Evolutionary conservation across 306 rosid species (phyloP).

Genomic region (Cucurbita ficifolia): DNA sequence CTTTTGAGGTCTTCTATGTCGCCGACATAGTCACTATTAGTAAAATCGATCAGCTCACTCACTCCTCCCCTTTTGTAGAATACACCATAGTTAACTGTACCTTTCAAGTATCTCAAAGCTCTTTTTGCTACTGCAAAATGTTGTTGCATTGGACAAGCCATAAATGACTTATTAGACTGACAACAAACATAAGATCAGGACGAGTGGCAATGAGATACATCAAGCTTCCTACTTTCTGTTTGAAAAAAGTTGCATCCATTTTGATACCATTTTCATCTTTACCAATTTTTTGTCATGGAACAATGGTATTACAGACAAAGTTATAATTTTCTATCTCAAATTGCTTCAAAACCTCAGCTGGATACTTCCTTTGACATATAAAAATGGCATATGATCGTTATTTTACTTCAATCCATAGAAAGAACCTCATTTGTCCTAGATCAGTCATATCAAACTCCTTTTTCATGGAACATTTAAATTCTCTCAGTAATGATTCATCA

Average conservation of each 20-base stretch:
- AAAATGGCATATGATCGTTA: background rate
- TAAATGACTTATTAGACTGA: background rate
- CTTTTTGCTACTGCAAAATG: background rate
- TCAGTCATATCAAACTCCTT: too few relatives aligned
- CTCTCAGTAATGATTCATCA: background rate
- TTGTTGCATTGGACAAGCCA: background rate
- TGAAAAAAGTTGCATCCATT: too few relatives aligned
- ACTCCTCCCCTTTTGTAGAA: background rate
- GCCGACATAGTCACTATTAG: too few relatives aligned
- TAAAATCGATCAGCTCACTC: background rate
- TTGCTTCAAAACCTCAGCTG: too few relatives aligned
- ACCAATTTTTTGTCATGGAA: background rate
- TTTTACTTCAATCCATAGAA: background rate
- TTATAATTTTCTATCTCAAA: too few relatives aligned
- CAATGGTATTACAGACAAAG: too few relatives aligned
- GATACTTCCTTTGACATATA: background rate
- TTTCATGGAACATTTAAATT: background rate
- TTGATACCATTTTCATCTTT: background rate
- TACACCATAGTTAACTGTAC: too few relatives aligned
- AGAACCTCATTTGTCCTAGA: background rate
- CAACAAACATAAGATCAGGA: background rate
- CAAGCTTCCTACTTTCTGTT: too few relatives aligned
- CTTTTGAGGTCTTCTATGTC: too few relatives aligned
- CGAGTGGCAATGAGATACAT: too few relatives aligned
- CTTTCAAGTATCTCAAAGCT: too few relatives aligned